Evolutionary conservation across 768 basidiomycete genomes (phyloP).

Genomic region (Podaxis pistillaris): DNA sequence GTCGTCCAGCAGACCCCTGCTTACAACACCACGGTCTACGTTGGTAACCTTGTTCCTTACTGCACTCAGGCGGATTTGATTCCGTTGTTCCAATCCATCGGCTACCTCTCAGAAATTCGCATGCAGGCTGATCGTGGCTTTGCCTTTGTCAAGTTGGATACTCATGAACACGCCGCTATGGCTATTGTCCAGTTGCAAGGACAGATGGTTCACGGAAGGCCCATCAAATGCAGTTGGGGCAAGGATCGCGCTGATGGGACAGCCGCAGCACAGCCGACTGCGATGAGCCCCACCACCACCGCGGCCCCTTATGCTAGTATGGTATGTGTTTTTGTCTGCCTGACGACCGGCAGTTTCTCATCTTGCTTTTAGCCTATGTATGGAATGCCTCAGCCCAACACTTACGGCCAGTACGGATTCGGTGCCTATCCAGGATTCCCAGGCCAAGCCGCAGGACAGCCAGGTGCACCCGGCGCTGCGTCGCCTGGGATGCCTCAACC

Average conservation of each 20-base stretch:
- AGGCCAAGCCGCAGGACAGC: conserved; percentile 49
- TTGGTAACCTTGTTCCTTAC: conserved; percentile 97
- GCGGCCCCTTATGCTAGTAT: conserved; percentile 77
- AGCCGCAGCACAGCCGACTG: conserved; percentile 45
- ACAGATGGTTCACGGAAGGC: conserved; percentile 94
- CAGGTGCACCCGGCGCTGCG: conserved; percentile 46
- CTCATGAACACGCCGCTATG: conserved; percentile 97
- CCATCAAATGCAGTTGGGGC: conserved; percentile 99
- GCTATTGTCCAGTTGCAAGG: conserved; percentile 97
- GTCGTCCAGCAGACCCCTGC: conserved; percentile 92
- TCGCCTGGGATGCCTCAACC: conserved; percentile 61
- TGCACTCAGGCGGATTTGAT: conserved; percentile 97
- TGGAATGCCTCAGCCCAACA: conserved; percentile 80
- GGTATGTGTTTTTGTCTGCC: conserved; percentile 43
- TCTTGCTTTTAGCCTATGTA: conserved; percentile 68
- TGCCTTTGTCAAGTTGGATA: conserved; percentile 98
- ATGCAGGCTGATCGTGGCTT: conserved; percentile 99
- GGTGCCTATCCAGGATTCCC: conserved; percentile 73
- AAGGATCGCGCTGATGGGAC: conserved; percentile 87
- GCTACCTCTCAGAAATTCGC: conserved; percentile 97
- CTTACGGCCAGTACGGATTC: conserved; percentile 80
- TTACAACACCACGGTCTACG: conserved; percentile 96
- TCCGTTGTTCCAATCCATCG: conserved; percentile 97
- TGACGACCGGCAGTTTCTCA: conserved; percentile 7
- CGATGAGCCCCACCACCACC: conserved; percentile 58